Evolutionary conservation across 305 asterid species (phyloP).

Genomic region (Fraxinus baroniana): DNA sequence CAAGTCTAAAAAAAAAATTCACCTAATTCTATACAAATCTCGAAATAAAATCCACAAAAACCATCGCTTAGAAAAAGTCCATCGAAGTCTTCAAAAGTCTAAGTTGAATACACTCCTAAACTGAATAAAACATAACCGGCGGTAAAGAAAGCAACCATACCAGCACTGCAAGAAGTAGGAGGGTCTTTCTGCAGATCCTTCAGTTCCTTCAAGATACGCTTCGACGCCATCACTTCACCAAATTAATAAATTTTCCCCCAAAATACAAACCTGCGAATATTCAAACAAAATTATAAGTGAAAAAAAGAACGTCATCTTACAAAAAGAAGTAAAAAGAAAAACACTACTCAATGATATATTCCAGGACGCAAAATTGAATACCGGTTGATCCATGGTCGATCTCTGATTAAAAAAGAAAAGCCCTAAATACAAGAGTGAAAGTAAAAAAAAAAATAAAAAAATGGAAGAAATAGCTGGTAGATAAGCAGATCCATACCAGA

Average conservation of each 20-base stretch:
- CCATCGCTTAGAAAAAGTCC: too few species aligned
- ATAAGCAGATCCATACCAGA: conserved; percentile 17
- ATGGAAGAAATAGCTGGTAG: neutral
- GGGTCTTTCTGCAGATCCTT: conserved; percentile 47
- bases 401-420: neutral
- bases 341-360: neutral
- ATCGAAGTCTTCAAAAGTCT: too few species aligned
- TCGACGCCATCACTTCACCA: conserved; percentile 27
- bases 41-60: too few species aligned
- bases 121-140: neutral
- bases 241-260: conserved; percentile 5
- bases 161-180: conserved; percentile 47
- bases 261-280: neutral
- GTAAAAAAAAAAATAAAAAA: too few species aligned
- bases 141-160: conserved; percentile 11
- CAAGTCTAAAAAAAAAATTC: too few species aligned
- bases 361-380: neutral
- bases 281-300: neutral
- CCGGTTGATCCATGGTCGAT: neutral
- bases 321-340: neutral
- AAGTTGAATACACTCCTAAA: too few species aligned
- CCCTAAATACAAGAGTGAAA: neutral
- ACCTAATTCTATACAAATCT: too few species aligned
- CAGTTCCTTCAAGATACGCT: conserved; percentile 38
- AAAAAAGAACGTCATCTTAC: neutral